Evolutionary conservation across 805 yeast genomes (phyloP), one percentile per base, ranked within the genome.

Genomic region (Candida lessepsii): DNA sequence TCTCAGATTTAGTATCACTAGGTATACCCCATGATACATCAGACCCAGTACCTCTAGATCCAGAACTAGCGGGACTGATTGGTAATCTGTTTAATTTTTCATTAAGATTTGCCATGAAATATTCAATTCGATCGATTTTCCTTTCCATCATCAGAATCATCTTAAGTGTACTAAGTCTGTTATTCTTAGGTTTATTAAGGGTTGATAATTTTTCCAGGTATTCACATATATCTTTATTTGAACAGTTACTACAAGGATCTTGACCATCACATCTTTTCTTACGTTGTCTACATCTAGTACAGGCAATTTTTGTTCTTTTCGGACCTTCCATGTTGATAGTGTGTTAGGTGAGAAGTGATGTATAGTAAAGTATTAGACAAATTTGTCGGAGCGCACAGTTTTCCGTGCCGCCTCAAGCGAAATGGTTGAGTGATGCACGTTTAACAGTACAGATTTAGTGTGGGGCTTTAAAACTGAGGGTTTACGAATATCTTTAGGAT

Each of bases 221-320:
- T 21, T 46, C 49, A 41, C 65, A 61, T 5, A 46, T 37, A 5
- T 48, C 24, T 7, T 48, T 44, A 14, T 51, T 48, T 2, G 37
- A 25, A 37, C 69, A 62, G 39, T 61, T 60, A 9, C 46, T 10
- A 45, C 68, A 63, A 1, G 68, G 68, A 9, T 21, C 42, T 2
- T 32, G 34, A 2, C 68, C 68, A 41, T 58, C 54, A 43, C 68
- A 63, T 37, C 55, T 60, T 31, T 60, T 59, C 46, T 63, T 63
- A 49, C 60, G 60, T 10, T 51, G 47, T 1, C 68, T 53, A 43
- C 68, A 63, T 8, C 47, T 49, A 32, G 54, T 61, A 44, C 68
- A 63, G 9, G 68, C 68, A 2, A 51, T 51, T 23, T 54, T 39
- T 1, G 56, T 54, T 25, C 62, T 31, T 33, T 49, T 54, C 10